Percentiles rank a stretch among this genome's conserved stretches.
phyloP scores from a whole-genome alignment of 2,329 filamentous ascomycete genomes.

The Beauveria australis region DNA sequence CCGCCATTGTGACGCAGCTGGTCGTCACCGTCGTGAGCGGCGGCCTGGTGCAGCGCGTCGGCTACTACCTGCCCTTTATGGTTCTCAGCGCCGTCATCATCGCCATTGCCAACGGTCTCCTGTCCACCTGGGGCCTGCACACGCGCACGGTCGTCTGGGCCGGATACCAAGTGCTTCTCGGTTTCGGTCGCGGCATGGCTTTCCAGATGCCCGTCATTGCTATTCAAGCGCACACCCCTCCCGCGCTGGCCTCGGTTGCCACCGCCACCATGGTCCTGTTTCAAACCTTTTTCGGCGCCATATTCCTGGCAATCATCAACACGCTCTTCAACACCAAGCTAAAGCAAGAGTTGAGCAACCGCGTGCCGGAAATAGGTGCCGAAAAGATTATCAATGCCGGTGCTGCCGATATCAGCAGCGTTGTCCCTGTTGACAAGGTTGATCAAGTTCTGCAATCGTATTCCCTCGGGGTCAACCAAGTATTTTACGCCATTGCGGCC shows the following conservation, averaged over 20 bases:
- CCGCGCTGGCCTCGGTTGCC: constrained; percentile 19
- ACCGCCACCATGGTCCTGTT: constrained; percentile 25
- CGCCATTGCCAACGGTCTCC: constrained; percentile 30
- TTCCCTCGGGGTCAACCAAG: constrained; percentile 23
- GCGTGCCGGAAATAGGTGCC: constrained; percentile 23
- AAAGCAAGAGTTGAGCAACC: constrained; percentile 19
- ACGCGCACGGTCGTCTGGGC: constrained; percentile 32
- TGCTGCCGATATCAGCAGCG: constrained; percentile 28
- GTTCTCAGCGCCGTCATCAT: constrained; percentile 24
- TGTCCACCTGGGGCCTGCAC: constrained; percentile 30
- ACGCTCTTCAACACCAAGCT: constrained; percentile 26
- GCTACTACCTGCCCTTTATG: constrained; percentile 38
- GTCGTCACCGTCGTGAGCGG: constrained; percentile 18
- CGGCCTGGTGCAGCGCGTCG: constrained; percentile 21
- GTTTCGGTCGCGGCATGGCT: constrained; percentile 35
- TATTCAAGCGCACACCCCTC: constrained; percentile 20
- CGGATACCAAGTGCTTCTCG: constrained; percentile 35
- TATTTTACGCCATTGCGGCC: constrained; percentile 24
- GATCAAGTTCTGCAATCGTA: constrained; percentile 32
- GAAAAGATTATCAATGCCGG: constrained; percentile 32
- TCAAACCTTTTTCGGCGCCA: constrained; percentile 39
- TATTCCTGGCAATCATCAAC: constrained; percentile 33
- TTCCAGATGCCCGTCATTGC: constrained; percentile 33
- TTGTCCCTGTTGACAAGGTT: constrained; percentile 24
- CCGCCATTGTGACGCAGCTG: constrained; percentile 20